Evolutionary conservation across 805 yeast species (phyloP), one percentile per base, ranked within the genome.

Genomic region (Pichia exigua): DNA sequence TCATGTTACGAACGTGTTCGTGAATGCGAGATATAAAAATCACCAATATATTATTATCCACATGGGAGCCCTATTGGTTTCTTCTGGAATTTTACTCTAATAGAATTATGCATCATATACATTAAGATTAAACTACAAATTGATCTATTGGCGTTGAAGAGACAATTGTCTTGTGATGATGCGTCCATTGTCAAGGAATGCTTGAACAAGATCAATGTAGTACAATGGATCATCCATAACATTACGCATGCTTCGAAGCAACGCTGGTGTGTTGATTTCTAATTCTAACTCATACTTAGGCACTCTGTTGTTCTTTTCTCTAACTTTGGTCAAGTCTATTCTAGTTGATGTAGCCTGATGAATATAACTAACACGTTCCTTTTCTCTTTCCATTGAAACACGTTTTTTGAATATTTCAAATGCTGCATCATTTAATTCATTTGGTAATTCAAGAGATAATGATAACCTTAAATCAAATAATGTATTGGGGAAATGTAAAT

Each of bases 391-490:
- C 53, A 77, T 62, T 24, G 75, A 71, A 9, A 52, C 75, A 70
- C 62, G 76, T 72, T 61, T 76, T 70, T 63, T 73, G 73, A 66
- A 78, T 61, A 72, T 75, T 68, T 75, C 77, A 64, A 83, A 59
- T 70, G 82, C 66, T 63, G 79, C 67, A 69, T 65, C 71, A 44
- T 64, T 67, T 52, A 76, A 81, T 35, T 78, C 75, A 24, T 79
- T 77, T 0, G 96, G 96, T 53, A 83, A 65, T 78, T 90, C 97
- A 28, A 86, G 67, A 40, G 88, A 80, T 56, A 91, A 69, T 7
- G 95, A 82, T 39, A 90, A 70, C 59, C 95, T 76, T 58, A 84
- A 73, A 67, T 90, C 97, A 63, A 82, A 83, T 66, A 82, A 74
- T 32, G 86, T 79, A 56, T 86, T 83, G 4, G 97, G 97, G 50